These are phyloP conservation scores for Penicillium atrosanguineum DNA, from an alignment of 495 filamentous ascomycete species.

Conservation along the genomic window DNA sequence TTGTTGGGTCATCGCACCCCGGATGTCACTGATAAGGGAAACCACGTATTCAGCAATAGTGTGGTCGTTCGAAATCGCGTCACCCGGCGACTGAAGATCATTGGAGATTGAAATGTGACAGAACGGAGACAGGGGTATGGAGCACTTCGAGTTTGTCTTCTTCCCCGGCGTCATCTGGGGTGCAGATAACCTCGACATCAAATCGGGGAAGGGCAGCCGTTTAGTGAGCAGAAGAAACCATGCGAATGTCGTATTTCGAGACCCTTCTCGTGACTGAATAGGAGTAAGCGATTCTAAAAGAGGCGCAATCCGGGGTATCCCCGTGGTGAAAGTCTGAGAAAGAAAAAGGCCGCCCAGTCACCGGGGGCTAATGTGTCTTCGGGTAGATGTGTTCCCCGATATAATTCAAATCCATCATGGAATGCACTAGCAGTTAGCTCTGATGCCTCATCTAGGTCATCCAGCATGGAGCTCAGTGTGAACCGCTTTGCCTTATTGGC, in stretches of 20 bases:
- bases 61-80: not conserved
- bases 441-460: conserved; percentile 25
- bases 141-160: conserved; percentile 15
- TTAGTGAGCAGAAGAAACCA: conserved; percentile 29
- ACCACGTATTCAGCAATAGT: conserved; percentile 35
- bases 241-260: conserved; percentile 26
- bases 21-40: conserved; percentile 27
- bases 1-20: conserved; percentile 22
- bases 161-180: not conserved
- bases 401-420: conserved; percentile 24
- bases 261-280: conserved; percentile 3
- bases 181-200: conserved; percentile 30
- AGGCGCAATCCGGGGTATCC: conserved; percentile 27
- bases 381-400: conserved; percentile 18
- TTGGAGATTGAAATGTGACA: conserved; percentile 31
- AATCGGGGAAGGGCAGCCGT: conserved; percentile 28
- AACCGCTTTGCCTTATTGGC: conserved; percentile 1
- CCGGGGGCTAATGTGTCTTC: conserved; percentile 19
- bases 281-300: conserved; percentile 28
- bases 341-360: conserved; percentile 31
- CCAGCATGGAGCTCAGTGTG: conserved; percentile 27
- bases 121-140: conserved; percentile 27
- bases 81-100: conserved; percentile 2
- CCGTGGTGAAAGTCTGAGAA: conserved; percentile 31
- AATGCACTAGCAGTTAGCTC: conserved; percentile 6